These are phyloP conservation scores for Fusarium bactridioides DNA, from an alignment of 2,329 filamentous ascomycete species.

Conservation along the genomic window DNA sequence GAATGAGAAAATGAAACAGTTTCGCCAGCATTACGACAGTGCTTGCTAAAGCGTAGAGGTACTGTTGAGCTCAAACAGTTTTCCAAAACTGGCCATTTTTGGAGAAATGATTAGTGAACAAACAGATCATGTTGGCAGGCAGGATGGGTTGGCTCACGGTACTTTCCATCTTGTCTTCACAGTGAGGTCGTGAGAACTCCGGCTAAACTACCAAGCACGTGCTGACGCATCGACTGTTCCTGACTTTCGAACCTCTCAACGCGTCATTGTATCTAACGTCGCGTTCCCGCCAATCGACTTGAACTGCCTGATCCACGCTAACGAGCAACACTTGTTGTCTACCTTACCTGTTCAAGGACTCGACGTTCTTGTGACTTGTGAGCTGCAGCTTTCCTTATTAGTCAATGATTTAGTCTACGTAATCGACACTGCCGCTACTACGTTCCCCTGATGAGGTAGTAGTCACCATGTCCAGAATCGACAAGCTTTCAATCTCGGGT, in stretches of 20 bases:
- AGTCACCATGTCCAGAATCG: slow-evolving; percentile 75
- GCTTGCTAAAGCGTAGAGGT: neutral
- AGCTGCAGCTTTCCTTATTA: neutral
- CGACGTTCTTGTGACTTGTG: neutral
- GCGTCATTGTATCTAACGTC: slow-evolving; percentile 16
- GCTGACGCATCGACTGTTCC: slow-evolving; percentile 19
- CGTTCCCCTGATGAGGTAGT: slow-evolving; percentile 18
- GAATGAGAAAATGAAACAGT: neutral
- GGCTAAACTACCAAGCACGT: slow-evolving; percentile 21
- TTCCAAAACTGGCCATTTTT: neutral
- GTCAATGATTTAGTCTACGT: neutral
- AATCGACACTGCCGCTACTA: neutral
- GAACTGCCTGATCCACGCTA: slow-evolving; percentile 12
- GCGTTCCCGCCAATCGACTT: slow-evolving; percentile 14
- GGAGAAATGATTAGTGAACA: slow-evolving; percentile 22
- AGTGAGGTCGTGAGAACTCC: neutral
- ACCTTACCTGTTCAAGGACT: neutral
- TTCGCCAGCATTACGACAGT: neutral
- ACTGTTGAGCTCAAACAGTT: neutral
- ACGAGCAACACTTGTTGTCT: neutral
- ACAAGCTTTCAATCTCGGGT: slow-evolving; percentile 86
- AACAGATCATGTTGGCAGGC: neutral
- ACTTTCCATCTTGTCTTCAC: neutral
- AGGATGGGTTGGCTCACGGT: neutral
- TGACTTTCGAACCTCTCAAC: slow-evolving; percentile 4